A percentile compares a stretch with the other conserved stretches of the same genome.
phyloP scores from a whole-genome alignment of 176 grass and related monocot species.

The Rhipidocladum racemiflorum region DNA sequence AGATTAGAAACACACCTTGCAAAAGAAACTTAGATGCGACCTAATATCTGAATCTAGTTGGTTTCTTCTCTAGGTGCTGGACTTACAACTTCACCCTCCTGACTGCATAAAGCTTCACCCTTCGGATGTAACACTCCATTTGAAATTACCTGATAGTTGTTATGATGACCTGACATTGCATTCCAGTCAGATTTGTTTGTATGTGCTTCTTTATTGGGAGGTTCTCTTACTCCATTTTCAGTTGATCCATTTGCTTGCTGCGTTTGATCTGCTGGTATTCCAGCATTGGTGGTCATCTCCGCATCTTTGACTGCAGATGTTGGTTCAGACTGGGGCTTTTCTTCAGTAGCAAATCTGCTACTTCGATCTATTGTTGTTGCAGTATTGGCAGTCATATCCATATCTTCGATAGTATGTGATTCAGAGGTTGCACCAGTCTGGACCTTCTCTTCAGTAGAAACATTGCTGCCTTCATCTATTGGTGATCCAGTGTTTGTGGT shows the following conservation, averaged over 20 bases:
- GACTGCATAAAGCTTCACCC: constrained; percentile 28
- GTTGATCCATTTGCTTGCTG: constrained; percentile 3
- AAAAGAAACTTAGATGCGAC: constrained; percentile 49
- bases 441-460: constrained; percentile 22
- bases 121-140: constrained; percentile 35
- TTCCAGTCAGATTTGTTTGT: constrained; percentile 16
- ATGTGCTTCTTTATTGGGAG: constrained; percentile 15
- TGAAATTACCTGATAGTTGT: neutral
- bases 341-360: constrained; percentile 16
- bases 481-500: constrained; percentile 22
- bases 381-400: neutral
- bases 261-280: constrained; percentile 35
- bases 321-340: constrained; percentile 27
- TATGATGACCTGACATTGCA: constrained; percentile 4
- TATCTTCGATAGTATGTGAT: neutral
- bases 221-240: constrained; percentile 10
- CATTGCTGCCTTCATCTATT: constrained; percentile 17
- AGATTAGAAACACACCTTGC: constrained; percentile 48
- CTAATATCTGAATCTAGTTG: constrained; percentile 43
- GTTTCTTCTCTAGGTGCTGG: constrained; percentile 31
- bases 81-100: constrained; percentile 35
- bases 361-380: constrained; percentile 31
- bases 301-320: constrained; percentile 14
- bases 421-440: constrained; percentile 21
- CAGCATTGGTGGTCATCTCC: neutral